Percentiles rank a stretch among this genome's conserved stretches.
phyloP scores from a whole-genome alignment of 495 filamentous ascomycete genomes.

The Daldinia vernicosa region DNA sequence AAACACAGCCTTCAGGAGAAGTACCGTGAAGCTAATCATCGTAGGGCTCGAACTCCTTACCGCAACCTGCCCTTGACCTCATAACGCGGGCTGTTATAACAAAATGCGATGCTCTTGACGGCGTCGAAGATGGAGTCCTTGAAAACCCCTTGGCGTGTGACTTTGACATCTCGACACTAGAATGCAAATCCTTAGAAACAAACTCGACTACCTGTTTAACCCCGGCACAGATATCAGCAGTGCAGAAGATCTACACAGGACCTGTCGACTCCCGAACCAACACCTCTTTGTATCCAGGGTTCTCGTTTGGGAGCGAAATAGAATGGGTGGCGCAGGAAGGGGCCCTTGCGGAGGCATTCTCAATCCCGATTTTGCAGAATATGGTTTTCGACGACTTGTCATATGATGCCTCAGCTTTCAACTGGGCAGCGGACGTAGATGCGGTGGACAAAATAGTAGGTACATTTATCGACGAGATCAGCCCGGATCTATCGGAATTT shows the following conservation, averaged over 20 bases:
- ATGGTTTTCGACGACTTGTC: slow-evolving; percentile 59
- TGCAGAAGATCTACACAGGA: slow-evolving; percentile 46
- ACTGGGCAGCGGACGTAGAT: slow-evolving; percentile 52
- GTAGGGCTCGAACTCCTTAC: slow-evolving; percentile 32
- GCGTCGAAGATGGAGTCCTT: slow-evolving; percentile 51
- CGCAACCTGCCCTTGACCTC: slow-evolving; percentile 48
- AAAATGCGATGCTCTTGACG: slow-evolving; percentile 53
- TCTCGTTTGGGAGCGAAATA: slow-evolving; percentile 47
- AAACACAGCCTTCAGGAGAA: neutral
- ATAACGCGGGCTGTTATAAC: slow-evolving; percentile 47
- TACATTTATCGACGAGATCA: slow-evolving; percentile 51
- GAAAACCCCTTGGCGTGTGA: slow-evolving; percentile 52
- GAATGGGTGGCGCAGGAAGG: slow-evolving; percentile 49
- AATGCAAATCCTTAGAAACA: slow-evolving; percentile 37
- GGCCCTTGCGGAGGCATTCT: slow-evolving; percentile 45
- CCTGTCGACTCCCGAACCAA: slow-evolving; percentile 36
- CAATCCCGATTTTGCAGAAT: slow-evolving; percentile 59
- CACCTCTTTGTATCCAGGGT: slow-evolving; percentile 51
- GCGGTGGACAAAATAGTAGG: slow-evolving; percentile 45
- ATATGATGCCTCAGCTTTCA: slow-evolving; percentile 52
- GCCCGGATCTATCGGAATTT: slow-evolving; percentile 47
- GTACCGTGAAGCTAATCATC: neutral
- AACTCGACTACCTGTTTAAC: slow-evolving; percentile 45
- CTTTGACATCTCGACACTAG: slow-evolving; percentile 49
- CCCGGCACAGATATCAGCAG: slow-evolving; percentile 41